Base-by-base conservation (phyloP, 1,284 basidiomycete genomes). In the Moesziomyces globuligerus region DNA sequence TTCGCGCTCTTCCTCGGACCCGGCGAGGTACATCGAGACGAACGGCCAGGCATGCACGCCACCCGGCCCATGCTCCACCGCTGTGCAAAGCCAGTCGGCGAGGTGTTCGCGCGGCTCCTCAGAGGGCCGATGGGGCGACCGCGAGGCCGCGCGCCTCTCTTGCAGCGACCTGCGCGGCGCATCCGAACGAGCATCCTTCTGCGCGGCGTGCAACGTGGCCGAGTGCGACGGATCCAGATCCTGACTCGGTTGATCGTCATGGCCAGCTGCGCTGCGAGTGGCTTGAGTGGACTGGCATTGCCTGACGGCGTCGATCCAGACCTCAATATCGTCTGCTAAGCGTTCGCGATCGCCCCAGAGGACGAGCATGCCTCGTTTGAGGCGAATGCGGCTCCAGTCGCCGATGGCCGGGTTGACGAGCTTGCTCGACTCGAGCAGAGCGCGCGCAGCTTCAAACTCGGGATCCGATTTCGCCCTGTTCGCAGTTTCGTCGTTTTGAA, bases 21-120 rank as follows among this genome's bases (percentile, higher is more conserved):
- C 72, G 6, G 78, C 80, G 1, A 81, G 62, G 38, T 80, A 79
- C 74, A 81, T 80, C 13, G 71, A 65, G 25, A 80, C 76, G 28
- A 82, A 80, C 4, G 80, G 80, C 80, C 80, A 82, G 17, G 79
- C 77, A 37, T 82, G 80, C 15, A 82, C 78, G 10, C 80, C 80
- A 6, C 64, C 69, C 2, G 74, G 69, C 1, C 79, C 79, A 36
- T 67, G 70, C 45, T 81, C 76, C 20, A 81, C 72, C 9, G 62
- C 60, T 11, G 65, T 74, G n/a, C 71, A 70, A 10, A 79, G 44
- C 59, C 64, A 76, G 21, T 73, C 59, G 7, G 46, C 51, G 3
- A 32, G 36, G n/a, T 48, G 21, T 21, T 58, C 61, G 5, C 43
- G 34, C 28, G 32, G 5, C 7, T 50, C 38, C 3, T 49, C 43